A percentile compares a stretch with the other conserved stretches of the same genome.
phyloP scores from a whole-genome alignment of 495 filamentous ascomycete genomes.

The Penicillium salamii region DNA sequence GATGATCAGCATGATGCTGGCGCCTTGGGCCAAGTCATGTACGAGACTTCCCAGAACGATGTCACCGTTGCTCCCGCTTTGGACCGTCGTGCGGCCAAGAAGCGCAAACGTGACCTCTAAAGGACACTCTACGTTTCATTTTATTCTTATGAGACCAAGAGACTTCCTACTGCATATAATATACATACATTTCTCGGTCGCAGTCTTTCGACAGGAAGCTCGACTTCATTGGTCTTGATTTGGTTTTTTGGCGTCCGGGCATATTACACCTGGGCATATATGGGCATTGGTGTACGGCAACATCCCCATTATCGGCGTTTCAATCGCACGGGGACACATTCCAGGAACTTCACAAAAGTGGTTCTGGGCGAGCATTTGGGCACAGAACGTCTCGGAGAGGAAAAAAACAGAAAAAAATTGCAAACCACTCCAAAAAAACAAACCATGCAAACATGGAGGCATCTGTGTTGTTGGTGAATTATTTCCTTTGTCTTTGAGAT shows the following conservation, averaged over 20 bases:
- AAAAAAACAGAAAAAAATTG: constrained; percentile 4
- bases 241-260: constrained; percentile 41
- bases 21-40: constrained; percentile 67
- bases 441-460: constrained; percentile 6
- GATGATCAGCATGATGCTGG: constrained; percentile 58
- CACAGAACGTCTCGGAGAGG: constrained; percentile 5
- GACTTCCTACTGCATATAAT: constrained; percentile 36
- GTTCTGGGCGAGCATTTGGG: constrained; percentile 5
- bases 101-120: constrained; percentile 68
- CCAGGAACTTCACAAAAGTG: background rate
- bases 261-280: constrained; percentile 30
- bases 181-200: constrained; percentile 21
- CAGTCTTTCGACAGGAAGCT: constrained; percentile 16
- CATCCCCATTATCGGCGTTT: constrained; percentile 7
- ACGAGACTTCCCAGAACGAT: constrained; percentile 67
- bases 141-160: constrained; percentile 46
- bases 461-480: constrained; percentile 6
- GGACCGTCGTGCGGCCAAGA: constrained; percentile 59
- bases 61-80: constrained; percentile 41
- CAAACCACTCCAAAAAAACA: background rate
- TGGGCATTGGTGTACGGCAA: constrained; percentile 29
- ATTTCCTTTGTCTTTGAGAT: constrained; percentile 14
- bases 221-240: constrained; percentile 28
- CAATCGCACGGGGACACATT: constrained; percentile 3
- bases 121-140: constrained; percentile 13